Conservation (phyloP, 2,329 filamentous ascomycete genomes). For the Uncinocarpus reesii region DNA sequence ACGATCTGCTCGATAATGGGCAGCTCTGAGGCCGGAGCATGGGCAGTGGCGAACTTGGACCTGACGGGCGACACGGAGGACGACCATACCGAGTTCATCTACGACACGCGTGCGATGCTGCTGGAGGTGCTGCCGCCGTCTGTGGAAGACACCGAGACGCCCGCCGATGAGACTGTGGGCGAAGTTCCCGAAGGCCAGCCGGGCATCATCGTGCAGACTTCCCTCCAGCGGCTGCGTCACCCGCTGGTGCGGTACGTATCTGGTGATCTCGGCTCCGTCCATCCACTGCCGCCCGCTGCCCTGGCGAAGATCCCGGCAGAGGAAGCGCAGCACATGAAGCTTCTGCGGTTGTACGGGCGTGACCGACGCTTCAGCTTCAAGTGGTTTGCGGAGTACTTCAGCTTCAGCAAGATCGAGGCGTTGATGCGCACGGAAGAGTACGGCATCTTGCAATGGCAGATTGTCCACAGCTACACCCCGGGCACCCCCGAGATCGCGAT, state of each 20-base stretch:
- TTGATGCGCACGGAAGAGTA: slow-evolving; percentile 21
- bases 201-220: slow-evolving; percentile 37
- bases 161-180: neutral
- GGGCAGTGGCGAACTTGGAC: slow-evolving; percentile 26
- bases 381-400: slow-evolving; percentile 33
- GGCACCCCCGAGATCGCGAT: slow-evolving; percentile 13
- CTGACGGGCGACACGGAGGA: slow-evolving; percentile 20
- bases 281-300: slow-evolving; percentile 23
- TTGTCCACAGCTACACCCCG: slow-evolving; percentile 24
- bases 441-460: slow-evolving; percentile 37
- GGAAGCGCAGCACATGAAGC: slow-evolving; percentile 22
- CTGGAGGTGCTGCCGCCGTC: slow-evolving; percentile 32
- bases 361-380: slow-evolving; percentile 38
- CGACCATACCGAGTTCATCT: slow-evolving; percentile 29
- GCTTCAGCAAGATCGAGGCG: slow-evolving; percentile 26
- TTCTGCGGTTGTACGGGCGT: slow-evolving; percentile 35
- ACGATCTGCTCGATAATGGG: slow-evolving; percentile 35
- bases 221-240: slow-evolving; percentile 34
- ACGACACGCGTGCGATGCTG: slow-evolving; percentile 30
- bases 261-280: slow-evolving; percentile 37
- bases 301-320: slow-evolving; percentile 16
- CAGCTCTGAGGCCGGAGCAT: slow-evolving; percentile 38
- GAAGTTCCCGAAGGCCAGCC: slow-evolving; percentile 24
- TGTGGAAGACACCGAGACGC: neutral
- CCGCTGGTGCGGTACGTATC: slow-evolving; percentile 39